Conservation (phyloP, 208 protist species). For the Tritrichomonas foetus region DNA sequence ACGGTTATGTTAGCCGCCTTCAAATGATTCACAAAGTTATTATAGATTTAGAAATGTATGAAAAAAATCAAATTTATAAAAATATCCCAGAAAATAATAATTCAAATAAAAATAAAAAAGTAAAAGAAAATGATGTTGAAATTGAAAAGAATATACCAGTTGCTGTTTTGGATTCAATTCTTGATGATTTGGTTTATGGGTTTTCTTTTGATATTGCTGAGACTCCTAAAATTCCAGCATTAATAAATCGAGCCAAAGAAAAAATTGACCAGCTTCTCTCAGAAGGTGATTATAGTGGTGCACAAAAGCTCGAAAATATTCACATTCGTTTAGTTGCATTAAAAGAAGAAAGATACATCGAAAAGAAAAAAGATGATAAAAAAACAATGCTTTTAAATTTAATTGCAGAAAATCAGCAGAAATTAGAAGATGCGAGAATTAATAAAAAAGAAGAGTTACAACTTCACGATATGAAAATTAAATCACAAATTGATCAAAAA, state of each 20-base stretch:
- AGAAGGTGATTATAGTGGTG: not conserved
- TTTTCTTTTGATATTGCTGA: conserved; percentile 3
- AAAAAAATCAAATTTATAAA: not conserved
- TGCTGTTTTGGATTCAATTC: not conserved
- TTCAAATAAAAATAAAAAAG: not conserved
- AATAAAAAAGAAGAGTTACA: not conserved
- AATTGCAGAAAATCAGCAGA: not conserved
- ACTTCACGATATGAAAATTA: not conserved
- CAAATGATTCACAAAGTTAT: not conserved
- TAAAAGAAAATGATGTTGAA: not conserved
- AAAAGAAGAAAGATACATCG: not conserved
- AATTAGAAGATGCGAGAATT: not conserved
- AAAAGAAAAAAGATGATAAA: not conserved
- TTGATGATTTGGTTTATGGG: not conserved
- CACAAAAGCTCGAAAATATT: not conserved
- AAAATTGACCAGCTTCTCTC: not conserved
- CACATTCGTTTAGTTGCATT: not conserved
- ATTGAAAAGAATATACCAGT: not conserved
- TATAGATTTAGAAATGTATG: not conserved
- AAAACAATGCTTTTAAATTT: not conserved
- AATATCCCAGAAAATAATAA: not conserved
- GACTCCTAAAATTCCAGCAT: not conserved
- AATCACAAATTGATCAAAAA: not conserved
- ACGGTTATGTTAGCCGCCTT: not conserved
- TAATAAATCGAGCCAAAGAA: not conserved